A percentile compares a stretch with the other conserved stretches of the same genome.
phyloP scores from a whole-genome alignment of 2,329 filamentous ascomycete genomes.

The Colletotrichum sp. region DNA sequence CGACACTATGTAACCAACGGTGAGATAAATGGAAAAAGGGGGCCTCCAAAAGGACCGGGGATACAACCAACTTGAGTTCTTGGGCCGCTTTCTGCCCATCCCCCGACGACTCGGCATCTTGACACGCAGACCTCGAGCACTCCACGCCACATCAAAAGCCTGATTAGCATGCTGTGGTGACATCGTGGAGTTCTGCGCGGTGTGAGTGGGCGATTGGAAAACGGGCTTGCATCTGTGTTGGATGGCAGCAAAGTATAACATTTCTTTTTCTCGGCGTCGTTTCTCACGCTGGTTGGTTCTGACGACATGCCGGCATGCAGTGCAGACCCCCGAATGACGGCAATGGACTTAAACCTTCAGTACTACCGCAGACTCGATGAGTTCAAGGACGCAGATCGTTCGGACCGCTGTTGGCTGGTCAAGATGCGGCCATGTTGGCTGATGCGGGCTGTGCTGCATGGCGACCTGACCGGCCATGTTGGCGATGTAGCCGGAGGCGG shows the following conservation, averaged over 20 bases:
- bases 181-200: neutral
- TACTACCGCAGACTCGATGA: neutral
- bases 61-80: neutral
- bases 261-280: neutral
- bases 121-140: neutral
- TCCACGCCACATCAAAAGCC: neutral
- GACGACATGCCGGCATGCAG: neutral
- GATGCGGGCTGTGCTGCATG: neutral
- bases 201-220: neutral
- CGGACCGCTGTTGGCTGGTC: neutral
- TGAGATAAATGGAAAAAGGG: neutral
- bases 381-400: neutral
- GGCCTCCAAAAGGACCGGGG: neutral
- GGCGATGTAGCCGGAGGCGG: rapidly evolving
- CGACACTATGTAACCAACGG: neutral
- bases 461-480: neutral
- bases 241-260: neutral
- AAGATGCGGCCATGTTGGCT: neutral
- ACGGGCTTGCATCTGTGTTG: neutral
- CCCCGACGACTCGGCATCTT: neutral
- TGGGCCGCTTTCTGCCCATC: neutral
- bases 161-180: neutral
- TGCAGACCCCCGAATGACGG: neutral
- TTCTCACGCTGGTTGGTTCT: neutral
- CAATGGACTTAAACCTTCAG: neutral